Base-by-base conservation (phyloP, 1,139 yeast genomes). In the Lodderomyces oxycetoniae region DNA sequence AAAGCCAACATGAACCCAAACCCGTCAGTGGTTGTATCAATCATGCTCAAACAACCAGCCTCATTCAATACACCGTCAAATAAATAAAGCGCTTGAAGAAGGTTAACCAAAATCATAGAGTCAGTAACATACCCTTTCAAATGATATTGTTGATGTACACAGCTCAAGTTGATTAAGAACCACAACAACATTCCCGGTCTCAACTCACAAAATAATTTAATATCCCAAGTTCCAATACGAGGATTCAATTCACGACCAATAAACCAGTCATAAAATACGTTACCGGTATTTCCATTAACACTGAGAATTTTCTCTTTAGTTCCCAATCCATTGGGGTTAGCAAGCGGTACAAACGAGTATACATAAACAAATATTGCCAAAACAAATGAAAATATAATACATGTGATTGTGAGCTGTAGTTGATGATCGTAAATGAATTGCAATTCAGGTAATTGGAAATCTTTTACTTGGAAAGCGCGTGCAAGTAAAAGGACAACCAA, bases 201-300 rank as follows among this genome's bases (percentile, higher is more conserved):
- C 59, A 93, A 73, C 58, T 91, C 99, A 56, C 95, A 86, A 52
- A 85, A 93, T 46, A 88, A 61, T 59, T 91, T 91, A 53, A 91
- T 78, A 54, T 91, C 98, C 71, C 89, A 77, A 1, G 72, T 52
- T 0, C 95, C 95, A 37, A 87, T 64, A 47, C 97, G 71, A 21
- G 98, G 98, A 53, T 93, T 93, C 52, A 93, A 67, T 57, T 91
- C 97, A 36, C 98, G 75, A 19, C 99, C 99, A 55, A 91, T 88
- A 53, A 87, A 93, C 96, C 96, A 91, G 58, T 91, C 96, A 54
- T 85, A 91, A 19, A 89, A 49, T 1, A 61, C 45, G 46, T 75
- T 79, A 0, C 87, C 86, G 0, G 95, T 70, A 59, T 91, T 91
- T 3, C 98, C 98, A 31, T 93, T 93, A 28, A 74, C 61, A 0